phyloP scores from a whole-genome alignment of 1,284 basidiomycete species.

The Pyrrhoderma lamaoense region DNA sequence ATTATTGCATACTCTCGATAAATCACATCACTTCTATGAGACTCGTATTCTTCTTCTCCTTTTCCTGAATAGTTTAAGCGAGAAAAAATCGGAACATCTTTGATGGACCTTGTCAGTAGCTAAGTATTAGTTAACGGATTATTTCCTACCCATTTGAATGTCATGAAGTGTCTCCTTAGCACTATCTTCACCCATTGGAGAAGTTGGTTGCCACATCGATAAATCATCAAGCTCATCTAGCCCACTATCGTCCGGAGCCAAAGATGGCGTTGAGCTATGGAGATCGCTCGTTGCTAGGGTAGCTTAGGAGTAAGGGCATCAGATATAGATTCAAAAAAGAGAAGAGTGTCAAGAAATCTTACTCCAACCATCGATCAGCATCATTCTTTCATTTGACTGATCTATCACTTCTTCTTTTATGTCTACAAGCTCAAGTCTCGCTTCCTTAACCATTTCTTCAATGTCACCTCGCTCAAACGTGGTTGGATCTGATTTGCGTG shows the following conservation, averaged over 20 bases:
- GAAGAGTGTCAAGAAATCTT: conserved; percentile 17
- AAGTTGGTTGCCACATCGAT: conserved; percentile 33
- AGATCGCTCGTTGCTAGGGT: neutral
- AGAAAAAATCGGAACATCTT: conserved; percentile 12
- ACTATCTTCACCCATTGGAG: conserved; percentile 30
- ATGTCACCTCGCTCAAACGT: conserved; percentile 13
- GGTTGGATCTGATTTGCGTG: conserved; percentile 28
- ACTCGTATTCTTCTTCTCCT: neutral
- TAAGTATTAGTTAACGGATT: too few species aligned
- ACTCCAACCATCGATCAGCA: conserved; percentile 55
- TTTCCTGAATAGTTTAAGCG: conserved; percentile 3
- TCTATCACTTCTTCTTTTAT: conserved; percentile 35
- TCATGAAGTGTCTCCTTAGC: conserved; percentile 30
- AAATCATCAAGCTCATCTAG: conserved; percentile 32
- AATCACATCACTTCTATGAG: too few species aligned
- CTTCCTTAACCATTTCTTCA: neutral
- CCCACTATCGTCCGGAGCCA: conserved; percentile 30
- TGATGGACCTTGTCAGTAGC: too few species aligned
- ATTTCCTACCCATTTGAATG: conserved; percentile 43
- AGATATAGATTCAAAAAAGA: neutral
- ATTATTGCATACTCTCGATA: neutral
- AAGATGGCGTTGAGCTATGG: conserved; percentile 27
- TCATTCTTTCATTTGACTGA: conserved; percentile 39
- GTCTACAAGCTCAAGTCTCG: conserved; percentile 6
- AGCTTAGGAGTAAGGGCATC: neutral